Evolutionary conservation across 257 asterid species (phyloP), one percentile per base, ranked within the genome.

Genomic region (Schizonepeta tenuifolia): DNA sequence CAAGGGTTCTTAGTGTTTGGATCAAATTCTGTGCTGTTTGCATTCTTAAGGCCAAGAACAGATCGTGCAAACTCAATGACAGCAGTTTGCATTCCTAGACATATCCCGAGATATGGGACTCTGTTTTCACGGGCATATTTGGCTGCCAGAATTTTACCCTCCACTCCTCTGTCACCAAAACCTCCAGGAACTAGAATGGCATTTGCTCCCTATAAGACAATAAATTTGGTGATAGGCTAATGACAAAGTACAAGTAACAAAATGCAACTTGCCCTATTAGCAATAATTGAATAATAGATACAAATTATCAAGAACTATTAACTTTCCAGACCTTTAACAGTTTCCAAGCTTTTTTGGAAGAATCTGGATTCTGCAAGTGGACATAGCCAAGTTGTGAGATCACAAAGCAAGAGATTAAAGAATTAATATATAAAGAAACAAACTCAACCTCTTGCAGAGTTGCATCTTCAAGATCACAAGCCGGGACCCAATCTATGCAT

Each of bases 101-200:
- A 89, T 79, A 89, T 89, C 70, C 96, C 96, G 57, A 89, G 87
- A 80, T 78, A 89, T 5, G 96, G 96, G 59, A 87, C 73, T 71
- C 76, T 66, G 57, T 86, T 89, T 84, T 85, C 90, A 51, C 96
- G 96, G 54, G 96, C 96, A 81, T 85, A 87, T 67, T 87, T 85
- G 51, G 96, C 93, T 65, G 96, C 96, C 72, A 83, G 83, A 73
- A 89, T 87, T 78, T 89, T 89, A 22, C 96, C 96, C 87, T 89
- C 89, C 55, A 89, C 93, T 22, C 96, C 96, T 75, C 96, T 83
- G 83, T 89, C 93, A 62, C 96, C 96, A 84, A 89, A 89, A 57
- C 96, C 96, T 64, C 96, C 96, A 64, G 96, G 96, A 74, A 89
- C 96, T 62, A 89, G 78, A 67, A 89, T 64, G 51, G 83, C 96